Evolutionary conservation across 495 filamentous ascomycete species (phyloP).

Genomic region (Chaetomium tenue): DNA sequence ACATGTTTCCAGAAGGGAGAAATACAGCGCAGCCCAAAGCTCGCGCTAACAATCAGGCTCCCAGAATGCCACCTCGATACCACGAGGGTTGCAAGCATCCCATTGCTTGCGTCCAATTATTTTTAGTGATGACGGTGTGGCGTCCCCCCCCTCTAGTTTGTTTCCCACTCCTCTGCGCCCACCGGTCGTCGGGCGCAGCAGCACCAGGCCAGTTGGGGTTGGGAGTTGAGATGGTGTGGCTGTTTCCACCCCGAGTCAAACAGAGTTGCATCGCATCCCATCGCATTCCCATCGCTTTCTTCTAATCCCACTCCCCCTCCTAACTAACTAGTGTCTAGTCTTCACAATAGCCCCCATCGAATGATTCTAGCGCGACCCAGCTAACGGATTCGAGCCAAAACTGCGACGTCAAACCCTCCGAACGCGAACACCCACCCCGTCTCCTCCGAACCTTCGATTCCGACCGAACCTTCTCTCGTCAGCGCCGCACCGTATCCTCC

Average conservation of each 20-base stretch:
- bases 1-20: slow-evolving; percentile 6
- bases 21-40: slow-evolving; percentile 10
- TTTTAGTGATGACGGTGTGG: slow-evolving; percentile 24
- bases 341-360: not conserved
- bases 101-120: slow-evolving; percentile 14
- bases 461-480: slow-evolving; percentile 8
- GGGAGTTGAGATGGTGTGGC: not conserved
- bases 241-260: not conserved
- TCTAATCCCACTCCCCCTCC: slow-evolving; percentile 1
- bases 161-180: not conserved
- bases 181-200: not conserved
- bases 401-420: not conserved
- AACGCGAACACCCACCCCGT: not conserved
- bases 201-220: not conserved
- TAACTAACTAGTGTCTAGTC: too few relatives aligned
- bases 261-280: not conserved
- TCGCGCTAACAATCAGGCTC: slow-evolving; percentile 4
- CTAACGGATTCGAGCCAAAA: not conserved
- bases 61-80: not conserved
- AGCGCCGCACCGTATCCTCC: slow-evolving; percentile 16
- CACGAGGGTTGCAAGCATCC: not conserved
- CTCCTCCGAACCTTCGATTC: slow-evolving; percentile 2
- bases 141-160: slow-evolving; percentile 8
- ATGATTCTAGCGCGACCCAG: not conserved
- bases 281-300: not conserved